These are phyloP conservation scores for Trypanosoma melophagium DNA, from an alignment of 208 protist species.

Conservation along the genomic window DNA sequence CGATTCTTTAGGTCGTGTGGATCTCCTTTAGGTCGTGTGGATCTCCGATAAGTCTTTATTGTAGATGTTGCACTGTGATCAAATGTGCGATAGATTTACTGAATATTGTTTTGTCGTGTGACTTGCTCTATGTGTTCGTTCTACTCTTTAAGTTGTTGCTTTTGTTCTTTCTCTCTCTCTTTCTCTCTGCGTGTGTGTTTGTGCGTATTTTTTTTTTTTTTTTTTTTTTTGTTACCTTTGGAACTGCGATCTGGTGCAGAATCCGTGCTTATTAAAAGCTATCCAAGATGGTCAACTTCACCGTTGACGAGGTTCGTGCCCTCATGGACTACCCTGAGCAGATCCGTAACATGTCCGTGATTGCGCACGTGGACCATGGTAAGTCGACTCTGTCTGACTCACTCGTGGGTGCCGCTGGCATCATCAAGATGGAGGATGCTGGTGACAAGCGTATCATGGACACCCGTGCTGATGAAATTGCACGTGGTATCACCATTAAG, in stretches of 20 bases:
- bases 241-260: constrained; percentile 1
- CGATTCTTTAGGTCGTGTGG: too few species aligned
- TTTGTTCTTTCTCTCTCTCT: too few species aligned
- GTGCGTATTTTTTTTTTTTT: too few species aligned
- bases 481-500: constrained; percentile 99
- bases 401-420: constrained; percentile 94
- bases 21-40: too few species aligned
- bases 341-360: constrained; percentile 83
- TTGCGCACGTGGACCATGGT: constrained; percentile 76
- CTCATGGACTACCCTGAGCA: constrained; percentile 74
- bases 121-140: too few species aligned
- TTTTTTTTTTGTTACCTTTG: too few species aligned
- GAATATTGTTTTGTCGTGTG: too few species aligned
- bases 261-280: constrained; percentile 18
- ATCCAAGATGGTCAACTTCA: constrained; percentile 77
- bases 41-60: too few species aligned
- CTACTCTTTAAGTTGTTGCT: too few species aligned
- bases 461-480: constrained; percentile 87
- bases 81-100: too few species aligned
- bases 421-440: constrained; percentile 89
- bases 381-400: constrained; percentile 97
- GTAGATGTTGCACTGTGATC: too few species aligned
- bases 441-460: constrained; percentile 79
- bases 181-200: too few species aligned
- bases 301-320: constrained; percentile 70